Conservation (phyloP, 1,284 basidiomycete species). For the Afroboletus lepidellus region DNA sequence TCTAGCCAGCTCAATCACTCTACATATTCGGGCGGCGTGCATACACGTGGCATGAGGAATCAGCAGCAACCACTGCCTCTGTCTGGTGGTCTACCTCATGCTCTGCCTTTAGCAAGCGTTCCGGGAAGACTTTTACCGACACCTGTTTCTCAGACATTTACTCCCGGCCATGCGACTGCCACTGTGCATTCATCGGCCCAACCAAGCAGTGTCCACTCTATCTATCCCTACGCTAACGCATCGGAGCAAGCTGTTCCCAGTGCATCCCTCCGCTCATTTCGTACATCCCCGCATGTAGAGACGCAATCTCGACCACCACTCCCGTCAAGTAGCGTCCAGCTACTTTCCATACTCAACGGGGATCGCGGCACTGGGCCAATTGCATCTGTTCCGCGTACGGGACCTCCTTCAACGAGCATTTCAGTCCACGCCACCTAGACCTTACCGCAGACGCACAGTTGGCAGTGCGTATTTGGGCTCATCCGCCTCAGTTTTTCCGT, state of each 20-base stretch:
- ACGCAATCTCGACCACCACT: constrained; percentile 19
- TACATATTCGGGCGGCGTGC: constrained; percentile 29
- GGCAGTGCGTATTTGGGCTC: constrained; percentile 21
- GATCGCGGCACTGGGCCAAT: constrained; percentile 17
- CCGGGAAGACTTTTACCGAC: constrained; percentile 14
- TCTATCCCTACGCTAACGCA: constrained; percentile 17
- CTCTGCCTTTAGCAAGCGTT: constrained; percentile 5
- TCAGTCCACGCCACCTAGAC: constrained; percentile 30
- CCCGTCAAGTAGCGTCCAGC: constrained; percentile 30
- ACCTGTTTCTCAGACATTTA: constrained; percentile 15
- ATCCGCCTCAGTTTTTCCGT: constrained; percentile 5
- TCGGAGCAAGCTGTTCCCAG: constrained; percentile 13
- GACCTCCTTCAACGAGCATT: constrained; percentile 9
- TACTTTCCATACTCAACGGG: constrained; percentile 38
- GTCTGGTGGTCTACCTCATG: constrained; percentile 22
- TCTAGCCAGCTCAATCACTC: constrained; percentile 53
- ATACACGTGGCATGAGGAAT: constrained; percentile 17
- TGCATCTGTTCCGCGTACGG: constrained; percentile 12
- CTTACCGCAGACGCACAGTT: constrained; percentile 3
- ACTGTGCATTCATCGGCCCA: constrained; percentile 17
- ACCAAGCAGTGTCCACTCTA: constrained; percentile 14
- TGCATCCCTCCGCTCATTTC: constrained; percentile 6
- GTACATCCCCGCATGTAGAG: constrained; percentile 1
- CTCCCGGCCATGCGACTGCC: constrained; percentile 16
- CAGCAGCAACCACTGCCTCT: constrained; percentile 52